phyloP scores from a whole-genome alignment of 1,284 basidiomycete genomes.

The Sanguinoderma infundibulare region DNA sequence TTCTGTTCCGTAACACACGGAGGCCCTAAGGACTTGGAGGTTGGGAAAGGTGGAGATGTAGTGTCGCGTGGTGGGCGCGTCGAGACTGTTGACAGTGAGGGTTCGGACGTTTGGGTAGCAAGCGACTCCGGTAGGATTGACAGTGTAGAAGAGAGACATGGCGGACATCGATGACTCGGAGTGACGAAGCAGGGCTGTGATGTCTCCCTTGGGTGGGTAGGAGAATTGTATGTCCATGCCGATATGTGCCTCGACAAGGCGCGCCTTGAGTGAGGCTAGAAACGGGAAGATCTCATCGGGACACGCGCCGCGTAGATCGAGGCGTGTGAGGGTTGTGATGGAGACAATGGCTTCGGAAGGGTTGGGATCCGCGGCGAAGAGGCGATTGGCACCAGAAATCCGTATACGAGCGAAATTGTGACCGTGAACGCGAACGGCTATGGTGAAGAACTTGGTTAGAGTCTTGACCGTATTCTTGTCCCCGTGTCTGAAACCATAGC shows the following conservation, averaged over 20 bases:
- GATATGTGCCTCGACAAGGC: background rate
- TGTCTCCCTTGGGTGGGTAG: background rate
- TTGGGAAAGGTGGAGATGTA: background rate
- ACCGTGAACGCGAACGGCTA: background rate
- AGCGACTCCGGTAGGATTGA: background rate
- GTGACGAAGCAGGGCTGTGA: background rate
- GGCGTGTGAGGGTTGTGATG: background rate
- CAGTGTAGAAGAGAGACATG: background rate
- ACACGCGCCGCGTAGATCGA: background rate
- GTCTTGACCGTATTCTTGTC: background rate
- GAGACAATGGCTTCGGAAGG: background rate
- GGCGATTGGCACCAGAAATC: background rate
- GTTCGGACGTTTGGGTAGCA: background rate
- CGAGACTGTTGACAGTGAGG: background rate
- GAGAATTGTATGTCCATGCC: background rate
- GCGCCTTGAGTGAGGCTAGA: background rate
- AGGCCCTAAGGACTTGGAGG: background rate
- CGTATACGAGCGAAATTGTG: background rate
- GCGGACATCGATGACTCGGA: background rate
- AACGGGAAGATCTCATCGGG: background rate
- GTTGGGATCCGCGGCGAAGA: background rate
- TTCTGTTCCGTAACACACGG: no score
- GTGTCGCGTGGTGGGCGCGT: background rate
- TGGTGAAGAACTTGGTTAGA: background rate
- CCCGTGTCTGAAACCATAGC: background rate